Evolutionary conservation across 192 early-diverging fungal species (phyloP), one percentile per base, ranked within the genome.

Genomic region (Entomortierella lignicola): DNA sequence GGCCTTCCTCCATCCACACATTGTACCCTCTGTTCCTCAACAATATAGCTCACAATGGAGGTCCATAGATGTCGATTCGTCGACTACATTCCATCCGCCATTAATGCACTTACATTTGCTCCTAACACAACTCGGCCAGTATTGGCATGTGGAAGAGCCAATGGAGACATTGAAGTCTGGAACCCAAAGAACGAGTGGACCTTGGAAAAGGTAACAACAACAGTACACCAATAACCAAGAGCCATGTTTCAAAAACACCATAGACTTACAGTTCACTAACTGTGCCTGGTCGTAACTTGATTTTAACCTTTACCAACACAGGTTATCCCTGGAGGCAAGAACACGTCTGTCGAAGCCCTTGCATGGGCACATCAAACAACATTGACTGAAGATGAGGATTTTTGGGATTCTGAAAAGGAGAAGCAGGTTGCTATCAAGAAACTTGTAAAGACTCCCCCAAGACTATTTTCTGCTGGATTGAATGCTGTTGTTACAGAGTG

Each of bases 81-180:
- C 17, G 91, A 96, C 67, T 95, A 94, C 74, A 84, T 89, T 29
- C 96, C 97, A 8, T 83, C 93, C 21, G 91, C 92, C 34, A 93
- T 97, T 61, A 94, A 94, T 74, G 89, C 93, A 23, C 86, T 99
- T 56, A 84, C 90, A 55, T 93, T 94, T 60, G 88, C 92, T 20
- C 94, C 95, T 20, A 58, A 47, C n/a, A 86, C 91, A 20, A 74
- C 83, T 4, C 52, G 73, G 23, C 47, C 81, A 4, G 63, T 86
- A 21, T 52, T 97, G 17, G 97, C 97, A 0, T 93, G 94, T 56
- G 97, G 93, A 32, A 84, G 97, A 55, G 92, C 89, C 27, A 97
- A 97, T 77, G 96, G 97, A 27, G 91, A 97, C 71, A 94, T 99
- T 61, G 96, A 99, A 83, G 82, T 99, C 55, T 98, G 95, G 95